Evolutionary conservation across 371 early-diverging fungal species (phyloP), one percentile per base, ranked within the genome.

Genomic region (Synchytrium microbalum): DNA sequence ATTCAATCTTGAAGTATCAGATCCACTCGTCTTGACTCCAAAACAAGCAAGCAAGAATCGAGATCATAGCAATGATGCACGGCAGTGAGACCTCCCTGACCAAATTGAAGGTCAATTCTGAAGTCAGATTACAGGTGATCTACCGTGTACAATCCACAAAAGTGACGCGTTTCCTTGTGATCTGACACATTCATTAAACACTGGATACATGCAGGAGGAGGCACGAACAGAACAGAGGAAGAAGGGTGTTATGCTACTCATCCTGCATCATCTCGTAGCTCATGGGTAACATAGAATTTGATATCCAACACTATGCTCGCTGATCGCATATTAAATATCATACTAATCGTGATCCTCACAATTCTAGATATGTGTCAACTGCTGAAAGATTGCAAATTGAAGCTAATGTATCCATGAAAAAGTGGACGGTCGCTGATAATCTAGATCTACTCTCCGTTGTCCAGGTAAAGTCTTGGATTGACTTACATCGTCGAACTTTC

Each of bases 381-480:
- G 70, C 64, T n/a, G 75, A 75, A 51, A 58, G 67, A 30, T 71
- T 81, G 2, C 72, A 79, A 62, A 32, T 53, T 3, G 81, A 81
- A 63, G 51, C 74, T 16, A 70, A 65, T 32, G 46, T 79, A 0
- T 72, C 75, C 0, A 59, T 76, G 8, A 59, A 61, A n/a, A 77
- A 74, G 63, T 64, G 68, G 25, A 57, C 64, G 16, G 73, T 62
- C 8, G 82, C 82, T 10, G 82, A 81, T 62, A 81, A 81, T 60
- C 62, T 81, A 14, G 79, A 81, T 59, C 68, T 81, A 46, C 23
- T 74, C 8, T 65, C 60, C 14, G 70, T 81, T 46, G 31, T 81
- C 25, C 81, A 79, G 69, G 81, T 78, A 27, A 0, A 13, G 8
- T n/a, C 28, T 28, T n/a, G 51, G 51, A n/a, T 58, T 51, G 3